These are phyloP conservation scores for Aspergillus sp. DNA, from an alignment of 2,329 filamentous ascomycete species.

Conservation along the genomic window DNA sequence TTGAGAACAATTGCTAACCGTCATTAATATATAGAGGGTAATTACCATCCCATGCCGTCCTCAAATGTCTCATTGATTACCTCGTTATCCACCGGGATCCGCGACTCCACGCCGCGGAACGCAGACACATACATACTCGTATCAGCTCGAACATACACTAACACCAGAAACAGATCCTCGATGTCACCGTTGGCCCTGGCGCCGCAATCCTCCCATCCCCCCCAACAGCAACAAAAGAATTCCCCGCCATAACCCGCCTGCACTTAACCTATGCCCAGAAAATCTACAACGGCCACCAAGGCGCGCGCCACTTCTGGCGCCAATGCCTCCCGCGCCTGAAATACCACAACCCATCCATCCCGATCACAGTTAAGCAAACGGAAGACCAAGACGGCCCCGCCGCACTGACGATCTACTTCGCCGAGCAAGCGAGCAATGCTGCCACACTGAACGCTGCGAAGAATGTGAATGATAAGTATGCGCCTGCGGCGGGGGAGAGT, in stretches of 20 bases:
- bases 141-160: slow-evolving; percentile 1
- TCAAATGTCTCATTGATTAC: neutral
- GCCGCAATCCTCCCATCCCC: slow-evolving; percentile 65
- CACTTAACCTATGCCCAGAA: slow-evolving; percentile 40
- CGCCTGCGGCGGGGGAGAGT: slow-evolving; percentile 23
- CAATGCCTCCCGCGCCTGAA: slow-evolving; percentile 78
- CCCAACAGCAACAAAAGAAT: slow-evolving; percentile 24
- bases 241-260: slow-evolving; percentile 35
- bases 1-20: slow-evolving; percentile 3
- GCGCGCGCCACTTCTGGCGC: slow-evolving; percentile 77
- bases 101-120: slow-evolving; percentile 2
- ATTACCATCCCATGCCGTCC: slow-evolving; percentile 3
- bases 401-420: slow-evolving; percentile 38
- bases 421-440: slow-evolving; percentile 24
- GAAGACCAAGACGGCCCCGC: slow-evolving; percentile 42
- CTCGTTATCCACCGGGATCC: neutral
- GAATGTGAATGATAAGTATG: slow-evolving; percentile 25
- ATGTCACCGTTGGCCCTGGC: slow-evolving; percentile 72
- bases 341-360: slow-evolving; percentile 82
- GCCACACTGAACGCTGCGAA: slow-evolving; percentile 18
- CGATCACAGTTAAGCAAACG: slow-evolving; percentile 73
- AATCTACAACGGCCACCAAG: slow-evolving; percentile 34
- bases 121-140: neutral
- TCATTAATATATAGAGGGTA: slow-evolving; percentile 20
- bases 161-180: slow-evolving; percentile 53